Percentiles rank a stretch among this genome's conserved stretches.
Evolutionary conservation across 768 basidiomycete genomes (phyloP).

Genomic region (Psilocybe subaeruginosa): DNA sequence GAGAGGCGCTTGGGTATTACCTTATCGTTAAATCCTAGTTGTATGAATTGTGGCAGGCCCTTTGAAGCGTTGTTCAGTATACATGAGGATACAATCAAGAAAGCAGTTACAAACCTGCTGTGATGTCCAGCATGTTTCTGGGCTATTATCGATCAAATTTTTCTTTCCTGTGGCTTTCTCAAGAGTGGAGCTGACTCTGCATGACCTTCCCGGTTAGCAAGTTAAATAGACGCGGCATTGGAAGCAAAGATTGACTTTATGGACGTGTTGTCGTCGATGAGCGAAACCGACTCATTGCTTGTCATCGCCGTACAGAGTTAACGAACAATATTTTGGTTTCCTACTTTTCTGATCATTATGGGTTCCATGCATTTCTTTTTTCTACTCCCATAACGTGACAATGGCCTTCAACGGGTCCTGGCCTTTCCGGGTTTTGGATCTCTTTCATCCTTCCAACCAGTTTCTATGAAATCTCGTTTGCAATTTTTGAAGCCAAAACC

Average conservation of each 20-base stretch:
- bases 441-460: neutral
- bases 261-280: constrained; percentile 45
- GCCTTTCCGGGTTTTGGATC: neutral
- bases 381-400: neutral
- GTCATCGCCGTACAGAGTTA: constrained; percentile 21
- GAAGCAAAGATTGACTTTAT: constrained; percentile 49
- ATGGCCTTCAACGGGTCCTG: neutral
- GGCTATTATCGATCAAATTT: constrained; percentile 66
- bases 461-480: neutral
- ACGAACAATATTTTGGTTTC: neutral
- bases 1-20: constrained; percentile 60
- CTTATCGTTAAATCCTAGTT: constrained; percentile 54
- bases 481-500: neutral
- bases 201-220: neutral
- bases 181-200: constrained; percentile 79
- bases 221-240: constrained; percentile 6
- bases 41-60: constrained; percentile 80
- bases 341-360: neutral
- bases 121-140: constrained; percentile 87
- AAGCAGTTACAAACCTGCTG: constrained; percentile 57
- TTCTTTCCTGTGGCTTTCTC: constrained; percentile 77
- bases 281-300: constrained; percentile 32
- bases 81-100: neutral
- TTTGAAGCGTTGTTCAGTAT: constrained; percentile 27
- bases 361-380: neutral